Percentiles rank a stretch among this genome's conserved stretches.
Evolutionary conservation across 331 rosid species (phyloP).

Genomic region (Arachis monticola): DNA sequence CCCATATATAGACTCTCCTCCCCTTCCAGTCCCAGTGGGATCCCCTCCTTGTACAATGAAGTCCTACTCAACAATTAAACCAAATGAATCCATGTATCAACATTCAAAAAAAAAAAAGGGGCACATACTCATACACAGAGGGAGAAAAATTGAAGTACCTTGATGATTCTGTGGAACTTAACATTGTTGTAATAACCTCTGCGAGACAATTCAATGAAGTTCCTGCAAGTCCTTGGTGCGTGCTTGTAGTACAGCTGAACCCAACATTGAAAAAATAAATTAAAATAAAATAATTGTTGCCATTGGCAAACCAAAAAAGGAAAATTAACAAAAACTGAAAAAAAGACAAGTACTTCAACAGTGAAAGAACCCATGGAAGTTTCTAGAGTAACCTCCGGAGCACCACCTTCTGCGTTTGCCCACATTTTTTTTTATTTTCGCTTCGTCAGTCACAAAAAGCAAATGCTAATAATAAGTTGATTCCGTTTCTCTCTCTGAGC

Average conservation of each 20-base stretch:
- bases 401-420: slow-evolving; percentile 91
- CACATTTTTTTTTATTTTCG: slow-evolving; percentile 57
- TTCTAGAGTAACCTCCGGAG: slow-evolving; percentile 93
- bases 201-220: slow-evolving; percentile 95
- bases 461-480: neutral
- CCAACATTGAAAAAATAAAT: neutral
- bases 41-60: slow-evolving; percentile 99
- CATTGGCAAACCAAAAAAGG: too few relatives aligned
- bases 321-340: slow-evolving; percentile 4
- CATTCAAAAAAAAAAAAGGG: neutral
- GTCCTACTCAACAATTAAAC: slow-evolving; percentile 56
- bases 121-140: neutral
- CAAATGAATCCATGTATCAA: slow-evolving; percentile 21
- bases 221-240: slow-evolving; percentile 94
- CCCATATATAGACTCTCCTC: slow-evolving; percentile 99
- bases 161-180: slow-evolving; percentile 95
- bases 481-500: neutral
- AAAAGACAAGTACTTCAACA: slow-evolving; percentile 60
- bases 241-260: slow-evolving; percentile 85
- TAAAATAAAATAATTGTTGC: neutral
- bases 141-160: slow-evolving; percentile 51
- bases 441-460: neutral
- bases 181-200: slow-evolving; percentile 89
- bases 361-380: slow-evolving; percentile 96
- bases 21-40: slow-evolving; percentile 99